Base-by-base conservation (phyloP, 139 green algal genomes). In the Coelastrella sp. region DNA sequence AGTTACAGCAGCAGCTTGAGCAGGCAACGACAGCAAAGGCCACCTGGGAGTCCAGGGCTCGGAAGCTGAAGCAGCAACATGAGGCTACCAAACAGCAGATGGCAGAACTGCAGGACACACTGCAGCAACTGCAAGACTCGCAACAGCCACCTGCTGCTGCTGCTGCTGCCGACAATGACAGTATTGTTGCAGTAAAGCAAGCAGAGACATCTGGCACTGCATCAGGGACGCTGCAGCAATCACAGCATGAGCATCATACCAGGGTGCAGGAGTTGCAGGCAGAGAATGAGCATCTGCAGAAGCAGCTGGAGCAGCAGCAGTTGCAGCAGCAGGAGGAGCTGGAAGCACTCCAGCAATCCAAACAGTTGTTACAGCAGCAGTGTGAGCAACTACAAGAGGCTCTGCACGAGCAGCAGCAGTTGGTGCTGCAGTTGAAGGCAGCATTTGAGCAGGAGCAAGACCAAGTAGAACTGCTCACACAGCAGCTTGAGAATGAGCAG, bases 131-230 rank as follows among this genome's bases (percentile, higher is more conserved):
- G 48, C 23, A 25, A 3, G 23, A 67, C 21, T 50, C 67, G 50
- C 73, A 81, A 41, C 48, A 66, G 73, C 73, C 66, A 50, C 48
- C 66, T 48, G 66, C 35, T 53, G 3, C 53, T 63, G 53, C 53
- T 27, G 53, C 17, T 27, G 53, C 6, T 34, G 4, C n/a, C 40
- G 8, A 38, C 15, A 27, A 19, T 69, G 62, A 13, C 27, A 69
- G 62, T 8, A 41, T 2, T 69, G 62, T 9, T 69, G 30, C 27
- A n/a, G 62, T 8, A 9, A 19, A 4, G 8, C 60, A n/a, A 3
- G 6, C 11, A 40, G 5, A 13, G 27, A 27, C 8, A 41, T 40
- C 13, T n/a, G 60, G n/a, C 9, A 19, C 19, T 38, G 7, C 11
- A 40, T 4, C 15, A 19, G 8, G 1, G 27, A 8, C 21, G 8